A percentile compares a stretch with the other conserved stretches of the same genome.
Evolutionary conservation across 1,139 yeast species (phyloP).

Genomic region (Suhomyces bokatorum): DNA sequence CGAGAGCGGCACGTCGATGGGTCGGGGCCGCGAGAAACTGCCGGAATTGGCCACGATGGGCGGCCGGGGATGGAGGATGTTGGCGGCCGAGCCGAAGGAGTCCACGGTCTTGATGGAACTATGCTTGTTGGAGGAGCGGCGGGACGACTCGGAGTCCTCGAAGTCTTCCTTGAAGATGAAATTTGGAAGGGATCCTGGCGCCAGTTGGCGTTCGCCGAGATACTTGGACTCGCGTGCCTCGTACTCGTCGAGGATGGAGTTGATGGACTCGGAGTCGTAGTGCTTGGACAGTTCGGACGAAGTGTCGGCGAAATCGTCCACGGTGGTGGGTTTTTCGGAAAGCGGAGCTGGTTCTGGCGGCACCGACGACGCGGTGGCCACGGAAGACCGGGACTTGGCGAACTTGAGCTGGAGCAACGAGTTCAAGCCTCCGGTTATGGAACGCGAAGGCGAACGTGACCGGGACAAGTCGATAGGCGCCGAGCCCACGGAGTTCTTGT

Average conservation of each 20-base stretch:
- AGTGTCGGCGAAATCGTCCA: constrained; percentile 47
- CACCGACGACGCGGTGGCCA: constrained; percentile 3
- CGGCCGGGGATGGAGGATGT: constrained; percentile 9
- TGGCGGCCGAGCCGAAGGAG: constrained; percentile 10
- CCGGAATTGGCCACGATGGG: not conserved
- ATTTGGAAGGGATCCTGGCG: constrained; percentile 6
- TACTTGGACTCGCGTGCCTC: constrained; percentile 16
- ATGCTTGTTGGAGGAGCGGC: not conserved
- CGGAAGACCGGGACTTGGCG: constrained; percentile 25
- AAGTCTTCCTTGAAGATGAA: constrained; percentile 36
- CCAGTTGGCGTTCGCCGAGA: not conserved
- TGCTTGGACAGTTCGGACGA: constrained; percentile 25
- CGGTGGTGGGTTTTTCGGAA: constrained; percentile 21
- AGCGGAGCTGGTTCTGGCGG: constrained; percentile 2
- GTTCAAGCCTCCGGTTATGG: constrained; percentile 15
- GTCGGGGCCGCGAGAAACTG: constrained; percentile 3
- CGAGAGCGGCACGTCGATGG: constrained; percentile 17
- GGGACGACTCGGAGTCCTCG: constrained; percentile 22
- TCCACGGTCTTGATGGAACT: constrained; percentile 10
- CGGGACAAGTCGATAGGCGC: constrained; percentile 13
- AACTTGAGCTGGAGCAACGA: constrained; percentile 25
- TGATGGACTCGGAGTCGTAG: constrained; percentile 34
- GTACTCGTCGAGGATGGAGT: constrained; percentile 36
- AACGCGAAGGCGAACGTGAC: constrained; percentile 14
- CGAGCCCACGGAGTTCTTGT: constrained; percentile 10